Conservation (phyloP, 495 filamentous ascomycete genomes). For the Penicillium bialowiezense region DNA sequence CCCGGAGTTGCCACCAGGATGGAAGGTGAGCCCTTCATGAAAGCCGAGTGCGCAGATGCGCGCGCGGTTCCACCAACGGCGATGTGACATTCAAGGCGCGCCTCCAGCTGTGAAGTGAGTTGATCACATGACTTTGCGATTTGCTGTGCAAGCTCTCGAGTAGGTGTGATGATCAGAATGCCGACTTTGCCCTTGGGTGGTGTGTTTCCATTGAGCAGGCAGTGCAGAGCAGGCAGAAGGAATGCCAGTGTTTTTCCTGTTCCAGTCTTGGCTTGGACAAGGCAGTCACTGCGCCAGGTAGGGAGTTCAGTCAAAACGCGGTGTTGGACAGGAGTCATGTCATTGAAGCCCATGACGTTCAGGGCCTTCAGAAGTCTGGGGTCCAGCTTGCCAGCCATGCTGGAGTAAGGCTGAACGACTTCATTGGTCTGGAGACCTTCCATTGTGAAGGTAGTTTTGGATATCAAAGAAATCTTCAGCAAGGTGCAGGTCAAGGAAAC, state of each 20-base stretch:
- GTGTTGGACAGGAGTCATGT: conserved; percentile 57
- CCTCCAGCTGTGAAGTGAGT: conserved; percentile 42
- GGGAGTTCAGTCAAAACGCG: conserved; percentile 52
- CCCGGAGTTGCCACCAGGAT: conserved; percentile 64
- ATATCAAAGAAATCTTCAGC: background rate
- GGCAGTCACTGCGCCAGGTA: conserved; percentile 48
- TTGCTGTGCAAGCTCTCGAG: conserved; percentile 64
- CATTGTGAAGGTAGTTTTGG: conserved; percentile 16
- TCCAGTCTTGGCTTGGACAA: conserved; percentile 81
- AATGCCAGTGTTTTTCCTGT: conserved; percentile 84
- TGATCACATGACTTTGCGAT: conserved; percentile 59
- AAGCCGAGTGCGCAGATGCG: conserved; percentile 41
- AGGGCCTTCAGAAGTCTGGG: conserved; percentile 44
- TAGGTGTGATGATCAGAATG: conserved; percentile 63
- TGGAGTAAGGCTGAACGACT: conserved; percentile 37
- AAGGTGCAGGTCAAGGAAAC: conserved; percentile 2
- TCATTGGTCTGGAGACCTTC: conserved; percentile 17
- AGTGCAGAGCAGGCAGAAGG: conserved; percentile 70
- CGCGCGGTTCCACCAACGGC: conserved; percentile 53
- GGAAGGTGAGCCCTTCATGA: conserved; percentile 47
- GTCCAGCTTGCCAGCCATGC: conserved; percentile 48
- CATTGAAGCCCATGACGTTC: conserved; percentile 40
- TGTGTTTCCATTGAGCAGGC: conserved; percentile 44
- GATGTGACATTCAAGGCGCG: conserved; percentile 46
- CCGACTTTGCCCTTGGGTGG: conserved; percentile 49